Percentiles rank a stretch among this genome's conserved stretches.
Evolutionary conservation across 805 yeast species (phyloP).

Genomic region (Sugiyamaella floridensis): DNA sequence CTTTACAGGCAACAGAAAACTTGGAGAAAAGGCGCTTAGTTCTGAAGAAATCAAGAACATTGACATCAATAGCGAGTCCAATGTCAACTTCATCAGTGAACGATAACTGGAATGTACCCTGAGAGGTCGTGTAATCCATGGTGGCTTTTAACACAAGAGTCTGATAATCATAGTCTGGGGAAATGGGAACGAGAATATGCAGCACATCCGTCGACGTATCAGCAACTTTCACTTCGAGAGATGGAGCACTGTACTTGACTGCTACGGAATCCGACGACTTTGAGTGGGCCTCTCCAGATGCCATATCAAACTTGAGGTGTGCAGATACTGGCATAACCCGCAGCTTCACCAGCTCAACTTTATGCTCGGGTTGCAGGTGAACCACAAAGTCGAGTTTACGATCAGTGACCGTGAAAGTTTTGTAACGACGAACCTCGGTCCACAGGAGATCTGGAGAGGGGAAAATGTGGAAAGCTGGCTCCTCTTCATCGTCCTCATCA

Average conservation of each 20-base stretch:
- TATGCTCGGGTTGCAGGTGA: conserved; percentile 1
- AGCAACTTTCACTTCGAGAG: conserved; percentile 13
- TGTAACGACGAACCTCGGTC: conserved; percentile 19
- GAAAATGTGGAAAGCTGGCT: conserved; percentile 14
- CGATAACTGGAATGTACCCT: conserved; percentile 15
- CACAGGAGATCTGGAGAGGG: conserved; percentile 21
- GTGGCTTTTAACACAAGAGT: conserved; percentile 21
- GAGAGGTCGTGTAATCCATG: conserved; percentile 22
- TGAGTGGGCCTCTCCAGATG: background rate
- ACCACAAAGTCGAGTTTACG: conserved; percentile 16
- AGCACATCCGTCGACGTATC: background rate
- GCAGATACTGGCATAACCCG: conserved; percentile 2
- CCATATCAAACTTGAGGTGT: background rate
- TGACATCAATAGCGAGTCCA: conserved; percentile 56
- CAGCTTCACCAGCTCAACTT: background rate
- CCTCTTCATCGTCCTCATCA: background rate
- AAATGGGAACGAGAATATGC: conserved; percentile 24
- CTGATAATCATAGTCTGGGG: conserved; percentile 22
- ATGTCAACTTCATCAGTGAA: conserved; percentile 39
- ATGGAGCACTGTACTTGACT: background rate
- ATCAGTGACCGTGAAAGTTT: conserved; percentile 12
- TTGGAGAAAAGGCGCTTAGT: conserved; percentile 51
- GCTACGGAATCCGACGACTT: background rate
- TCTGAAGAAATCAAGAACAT: conserved; percentile 74
- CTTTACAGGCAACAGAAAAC: conserved; percentile 60